phyloP scores from a whole-genome alignment of 179 eudicot species.

The Beta corolliflora region DNA sequence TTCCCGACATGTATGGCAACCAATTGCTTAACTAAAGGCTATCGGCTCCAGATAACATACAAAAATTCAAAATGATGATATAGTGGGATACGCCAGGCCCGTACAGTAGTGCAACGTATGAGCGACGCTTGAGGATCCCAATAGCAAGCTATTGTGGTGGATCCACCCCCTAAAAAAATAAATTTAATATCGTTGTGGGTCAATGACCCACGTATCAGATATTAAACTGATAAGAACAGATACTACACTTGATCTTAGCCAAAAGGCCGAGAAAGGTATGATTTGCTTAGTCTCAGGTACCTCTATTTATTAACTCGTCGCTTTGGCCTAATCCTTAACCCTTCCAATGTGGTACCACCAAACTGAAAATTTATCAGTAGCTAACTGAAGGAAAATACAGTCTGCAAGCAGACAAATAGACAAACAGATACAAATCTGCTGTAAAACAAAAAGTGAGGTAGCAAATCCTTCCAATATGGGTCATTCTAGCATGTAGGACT shows the following conservation, averaged over 20 bases:
- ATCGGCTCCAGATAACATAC: too few relatives aligned
- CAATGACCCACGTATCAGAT: conserved; percentile 25
- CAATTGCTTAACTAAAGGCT: too few relatives aligned
- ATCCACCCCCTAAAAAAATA: not conserved
- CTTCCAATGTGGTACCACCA: too few relatives aligned
- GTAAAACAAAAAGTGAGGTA: too few relatives aligned
- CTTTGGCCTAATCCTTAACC: too few relatives aligned
- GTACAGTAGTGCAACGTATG: not conserved
- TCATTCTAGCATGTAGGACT: too few relatives aligned
- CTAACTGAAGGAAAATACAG: too few relatives aligned
- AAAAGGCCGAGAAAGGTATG: conserved; percentile 59
- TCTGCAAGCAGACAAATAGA: too few relatives aligned
- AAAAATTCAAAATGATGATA: too few relatives aligned
- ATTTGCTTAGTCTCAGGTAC: not conserved
- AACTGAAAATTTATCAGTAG: conserved; percentile 1
- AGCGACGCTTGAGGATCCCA: conserved; percentile 1
- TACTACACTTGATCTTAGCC: conserved; percentile 67
- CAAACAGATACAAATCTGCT: too few relatives aligned
- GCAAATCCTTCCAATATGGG: too few relatives aligned
- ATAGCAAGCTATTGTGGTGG: not conserved
- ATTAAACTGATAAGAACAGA: conserved; percentile 68
- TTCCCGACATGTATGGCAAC: too few relatives aligned
- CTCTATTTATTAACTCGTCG: not conserved
- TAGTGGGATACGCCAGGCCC: not conserved
- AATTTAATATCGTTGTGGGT: conserved; percentile 7